phyloP scores from a whole-genome alignment of 2,329 filamentous ascomycete species.

The Talaromyces sp. region DNA sequence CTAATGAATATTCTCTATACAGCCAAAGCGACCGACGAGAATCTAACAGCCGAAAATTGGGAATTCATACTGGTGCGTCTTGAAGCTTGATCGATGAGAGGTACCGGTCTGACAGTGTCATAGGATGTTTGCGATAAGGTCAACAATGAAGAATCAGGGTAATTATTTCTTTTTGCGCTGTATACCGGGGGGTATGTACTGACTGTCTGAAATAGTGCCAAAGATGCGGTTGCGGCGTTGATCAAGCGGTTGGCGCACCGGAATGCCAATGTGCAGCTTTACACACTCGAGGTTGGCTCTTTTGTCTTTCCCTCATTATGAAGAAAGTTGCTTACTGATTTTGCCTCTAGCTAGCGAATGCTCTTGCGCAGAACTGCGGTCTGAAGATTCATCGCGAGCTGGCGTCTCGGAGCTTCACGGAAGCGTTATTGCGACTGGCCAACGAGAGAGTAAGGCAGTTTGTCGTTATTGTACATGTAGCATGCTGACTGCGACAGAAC shows the following conservation, averaged over 20 bases:
- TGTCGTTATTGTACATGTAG: not conserved
- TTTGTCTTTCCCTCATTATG: not conserved
- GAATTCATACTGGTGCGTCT: slow-evolving; percentile 60
- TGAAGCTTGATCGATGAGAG: not conserved
- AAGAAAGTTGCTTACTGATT: slow-evolving; percentile 1
- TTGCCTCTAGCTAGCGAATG: slow-evolving; percentile 68
- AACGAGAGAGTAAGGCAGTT: slow-evolving; percentile 63
- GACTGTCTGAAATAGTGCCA: slow-evolving; percentile 49
- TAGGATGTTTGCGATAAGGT: slow-evolving; percentile 62
- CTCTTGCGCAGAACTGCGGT: slow-evolving; percentile 88
- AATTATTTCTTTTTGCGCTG: slow-evolving; percentile 15
- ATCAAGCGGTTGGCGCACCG: slow-evolving; percentile 90
- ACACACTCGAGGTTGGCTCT: slow-evolving; percentile 72
- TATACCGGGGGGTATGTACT: slow-evolving; percentile 20
- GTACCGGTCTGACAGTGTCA: slow-evolving; percentile 4
- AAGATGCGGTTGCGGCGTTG: slow-evolving; percentile 82
- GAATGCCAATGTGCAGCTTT: slow-evolving; percentile 94
- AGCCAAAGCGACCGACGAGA: slow-evolving; percentile 93
- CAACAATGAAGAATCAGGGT: slow-evolving; percentile 48
- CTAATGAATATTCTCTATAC: slow-evolving; percentile 14
- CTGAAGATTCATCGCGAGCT: slow-evolving; percentile 82
- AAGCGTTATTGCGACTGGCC: slow-evolving; percentile 84
- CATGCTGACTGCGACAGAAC: slow-evolving; percentile 50
- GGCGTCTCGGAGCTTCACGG: slow-evolving; percentile 87
- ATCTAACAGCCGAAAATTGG: slow-evolving; percentile 83